Base-by-base conservation (phyloP, 345 rosid species). In the Cochlearia excelsa region DNA sequence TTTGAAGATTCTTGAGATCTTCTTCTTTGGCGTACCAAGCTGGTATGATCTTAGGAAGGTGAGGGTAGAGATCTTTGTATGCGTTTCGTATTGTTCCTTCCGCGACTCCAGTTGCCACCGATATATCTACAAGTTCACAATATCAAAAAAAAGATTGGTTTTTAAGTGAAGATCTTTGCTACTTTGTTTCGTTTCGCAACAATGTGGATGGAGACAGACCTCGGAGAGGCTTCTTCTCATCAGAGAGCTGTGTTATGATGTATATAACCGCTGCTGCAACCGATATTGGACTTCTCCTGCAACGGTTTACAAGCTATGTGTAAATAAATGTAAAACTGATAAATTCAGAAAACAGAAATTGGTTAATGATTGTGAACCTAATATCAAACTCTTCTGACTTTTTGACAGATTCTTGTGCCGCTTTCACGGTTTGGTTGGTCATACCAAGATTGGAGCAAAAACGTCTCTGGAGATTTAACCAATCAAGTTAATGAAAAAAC, bases 241-340 rank as follows among this genome's bases (percentile, higher is more conserved):
- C 96, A 8, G 99, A 87, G 46, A 93, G 94, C 77, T 93, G 99
- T 26, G 95, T 83, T 70, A 89, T 87, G 56, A 93, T 93, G 64
- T 84, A 93, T 9, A 93, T 93, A 43, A 93, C 94, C 28, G 95
- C 99, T 43, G 97, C 97, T 55, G 99, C 99, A 51, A 93, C 85
- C 23, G 99, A 93, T 80, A 93, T 89, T 31, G 99, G 99, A 65
- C 97, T 93, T 75, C 99, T 84, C 99, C 99, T 93, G 87, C 82
- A 80, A 67, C 7, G 23, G 23, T 16, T 16, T 16, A 16, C 23
- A 16, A 16, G 23, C 23, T 16, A 16, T 16, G 23, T 16, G 23
- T 16, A 16, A 16, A 16, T 16, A 16, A 16, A 16, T 16, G 23
- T 16, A 16, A 16, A 16, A 16, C 23, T 16, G 23, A 16, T 16